These are phyloP conservation scores for Colletotrichum limetticola DNA, from an alignment of 2,329 filamentous ascomycete species.

Conservation along the genomic window DNA sequence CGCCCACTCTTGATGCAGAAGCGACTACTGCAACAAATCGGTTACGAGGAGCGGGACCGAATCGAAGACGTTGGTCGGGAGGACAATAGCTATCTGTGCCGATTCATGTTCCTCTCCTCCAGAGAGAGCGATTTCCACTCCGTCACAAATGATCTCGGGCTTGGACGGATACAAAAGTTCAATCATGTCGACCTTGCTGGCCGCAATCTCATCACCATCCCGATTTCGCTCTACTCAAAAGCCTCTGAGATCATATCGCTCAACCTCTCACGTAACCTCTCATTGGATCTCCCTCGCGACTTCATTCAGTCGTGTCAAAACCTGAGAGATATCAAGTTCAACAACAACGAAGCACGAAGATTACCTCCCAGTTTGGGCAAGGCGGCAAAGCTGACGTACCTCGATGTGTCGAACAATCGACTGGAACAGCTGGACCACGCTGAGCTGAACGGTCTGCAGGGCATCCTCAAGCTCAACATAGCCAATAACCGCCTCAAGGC, in stretches of 20 bases:
- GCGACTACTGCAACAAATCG: constrained; percentile 87
- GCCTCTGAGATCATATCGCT: constrained; percentile 93
- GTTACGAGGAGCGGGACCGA: constrained; percentile 86
- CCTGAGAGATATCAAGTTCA: constrained; percentile 93
- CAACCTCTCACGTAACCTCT: constrained; percentile 92
- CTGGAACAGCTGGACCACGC: constrained; percentile 89
- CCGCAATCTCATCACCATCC: constrained; percentile 92
- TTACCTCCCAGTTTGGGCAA: constrained; percentile 86
- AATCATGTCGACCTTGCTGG: constrained; percentile 93
- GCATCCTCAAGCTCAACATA: constrained; percentile 88
- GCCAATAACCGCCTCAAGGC: constrained; percentile 90
- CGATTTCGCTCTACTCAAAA: constrained; percentile 92
- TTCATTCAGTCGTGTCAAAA: constrained; percentile 95
- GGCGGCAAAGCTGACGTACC: constrained; percentile 83
- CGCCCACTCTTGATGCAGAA: constrained; percentile 93
- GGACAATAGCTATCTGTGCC: constrained; percentile 96
- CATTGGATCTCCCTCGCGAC: constrained; percentile 91
- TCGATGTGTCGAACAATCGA: constrained; percentile 95
- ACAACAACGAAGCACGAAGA: constrained; percentile 90
- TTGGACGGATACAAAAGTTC: constrained; percentile 87
- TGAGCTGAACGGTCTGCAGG: constrained; percentile 78
- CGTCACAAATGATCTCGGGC: constrained; percentile 75
- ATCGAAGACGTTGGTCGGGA: constrained; percentile 95
- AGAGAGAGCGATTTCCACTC: constrained; percentile 85
- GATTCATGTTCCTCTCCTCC: constrained; percentile 93